Base-by-base conservation (phyloP, 2,329 filamentous ascomycete genomes). In the Colletotrichum orchidophilum region DNA sequence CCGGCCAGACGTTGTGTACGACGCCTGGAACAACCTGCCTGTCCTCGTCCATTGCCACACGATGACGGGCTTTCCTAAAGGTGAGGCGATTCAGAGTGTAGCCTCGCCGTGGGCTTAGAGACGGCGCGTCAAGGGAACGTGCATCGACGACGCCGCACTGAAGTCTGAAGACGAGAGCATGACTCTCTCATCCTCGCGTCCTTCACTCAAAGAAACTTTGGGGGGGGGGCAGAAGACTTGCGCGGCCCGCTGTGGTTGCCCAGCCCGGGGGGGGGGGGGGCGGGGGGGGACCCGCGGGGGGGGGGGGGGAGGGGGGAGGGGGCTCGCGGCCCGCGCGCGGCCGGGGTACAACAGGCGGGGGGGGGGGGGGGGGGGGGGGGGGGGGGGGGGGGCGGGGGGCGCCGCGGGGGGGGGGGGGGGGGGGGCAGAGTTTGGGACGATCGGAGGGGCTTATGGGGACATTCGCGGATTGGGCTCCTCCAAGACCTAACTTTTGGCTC, bases 381-480 rank as follows among this genome's bases (percentile, higher is more conserved):
- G n/a, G n/a, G n/a, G n/a, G n/a, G n/a, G n/a, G n/a, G n/a, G n/a
- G n/a, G n/a, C n/a, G n/a, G n/a, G n/a, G n/a, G n/a, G n/a, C n/a
- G n/a, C n/a, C n/a, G n/a, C n/a, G n/a, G n/a, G n/a, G n/a, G n/a
- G n/a, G n/a, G 33, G 46, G 13, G n/a, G n/a, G 39, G 39, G 39
- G 3, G 39, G 21, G 46, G 12, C 79, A 80, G 77, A 84, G 4
- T 86, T 87, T 72, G 85, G 86, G 8, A 84, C 85, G 0, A 78
- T 85, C 21, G 80, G 78, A 71, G 81, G 84, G 67, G 83, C 83
- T 7, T 46, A 75, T 84, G 55, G 78, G 78, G 29, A 79, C 39
- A 18, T 46, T 1, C 3, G 49, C 31, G 42, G 58, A 18, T 61
- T 31, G 57, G 29, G 57, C 39, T 61, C 39, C 12, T 46, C 29